Conservation (phyloP, 352 stramenopile species). For the Phytopythium sindhum region DNA sequence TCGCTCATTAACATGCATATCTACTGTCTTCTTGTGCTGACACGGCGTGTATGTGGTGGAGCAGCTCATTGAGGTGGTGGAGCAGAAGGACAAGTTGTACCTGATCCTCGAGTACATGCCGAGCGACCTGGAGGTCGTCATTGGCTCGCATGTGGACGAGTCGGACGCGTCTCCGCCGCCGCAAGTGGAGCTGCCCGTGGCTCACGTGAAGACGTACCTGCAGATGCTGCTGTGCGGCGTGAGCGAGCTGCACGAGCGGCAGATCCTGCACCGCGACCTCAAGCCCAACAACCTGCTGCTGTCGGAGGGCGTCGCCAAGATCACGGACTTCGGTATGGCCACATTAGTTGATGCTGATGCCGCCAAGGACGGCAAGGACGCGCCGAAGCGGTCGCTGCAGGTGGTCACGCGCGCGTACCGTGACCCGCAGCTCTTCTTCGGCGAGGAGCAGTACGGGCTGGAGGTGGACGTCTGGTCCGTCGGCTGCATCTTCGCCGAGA, state of each 20-base stretch:
- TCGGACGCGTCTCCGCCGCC: slow-evolving; percentile 19
- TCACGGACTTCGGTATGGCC: slow-evolving; percentile 84
- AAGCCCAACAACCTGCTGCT: slow-evolving; percentile 84
- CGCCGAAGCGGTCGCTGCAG: slow-evolving; percentile 49
- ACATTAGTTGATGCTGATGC: slow-evolving; percentile 22
- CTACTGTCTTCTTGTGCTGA: background rate
- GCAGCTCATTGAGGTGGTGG: slow-evolving; percentile 58
- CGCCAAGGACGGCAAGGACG: slow-evolving; percentile 1
- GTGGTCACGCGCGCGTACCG: slow-evolving; percentile 76
- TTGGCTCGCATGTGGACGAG: slow-evolving; percentile 14
- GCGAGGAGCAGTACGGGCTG: slow-evolving; percentile 49
- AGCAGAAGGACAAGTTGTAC: slow-evolving; percentile 60
- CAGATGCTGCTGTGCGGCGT: slow-evolving; percentile 65
- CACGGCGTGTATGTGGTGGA: background rate
- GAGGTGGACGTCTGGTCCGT: slow-evolving; percentile 78
- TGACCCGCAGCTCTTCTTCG: slow-evolving; percentile 77
- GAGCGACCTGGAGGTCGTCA: slow-evolving; percentile 64
- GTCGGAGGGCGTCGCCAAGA: slow-evolving; percentile 48
- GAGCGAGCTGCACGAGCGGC: slow-evolving; percentile 44
- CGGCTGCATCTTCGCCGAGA: slow-evolving; percentile 78
- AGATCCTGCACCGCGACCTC: slow-evolving; percentile 73
- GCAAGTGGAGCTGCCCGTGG: slow-evolving; percentile 32
- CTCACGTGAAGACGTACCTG: slow-evolving; percentile 68
- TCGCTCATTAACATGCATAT: no score
- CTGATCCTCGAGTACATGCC: slow-evolving; percentile 81